Evolutionary conservation across 345 rosid genomes (phyloP).

Genomic region (Eucalyptus dawsonii): DNA sequence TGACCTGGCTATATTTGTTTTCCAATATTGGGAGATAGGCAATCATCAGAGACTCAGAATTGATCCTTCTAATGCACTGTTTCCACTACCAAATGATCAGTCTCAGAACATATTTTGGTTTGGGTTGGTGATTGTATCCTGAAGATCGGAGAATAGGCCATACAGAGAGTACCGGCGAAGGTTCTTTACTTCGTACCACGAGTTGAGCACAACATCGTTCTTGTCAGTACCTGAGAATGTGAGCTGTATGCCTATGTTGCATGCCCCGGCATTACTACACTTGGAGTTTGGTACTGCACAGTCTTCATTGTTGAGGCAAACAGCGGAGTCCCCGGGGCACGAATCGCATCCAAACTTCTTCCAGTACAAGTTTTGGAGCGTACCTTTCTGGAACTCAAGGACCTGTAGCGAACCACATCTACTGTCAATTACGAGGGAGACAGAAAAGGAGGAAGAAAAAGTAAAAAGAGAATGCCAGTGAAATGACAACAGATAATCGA

Average conservation of each 20-base stretch:
- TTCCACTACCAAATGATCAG: not conserved
- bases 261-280: conserved; percentile 44
- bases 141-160: conserved; percentile 32
- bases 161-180: conserved; percentile 56
- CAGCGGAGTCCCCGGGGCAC: conserved; percentile 23
- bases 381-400: conserved; percentile 76
- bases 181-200: conserved; percentile 82
- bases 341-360: conserved; percentile 67
- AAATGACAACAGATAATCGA: not conserved
- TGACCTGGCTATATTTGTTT: not conserved
- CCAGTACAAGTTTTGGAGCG: conserved; percentile 63
- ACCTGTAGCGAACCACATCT: conserved; percentile 26
- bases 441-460: not conserved
- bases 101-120: not conserved
- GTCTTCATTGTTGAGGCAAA: conserved; percentile 48
- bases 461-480: not conserved
- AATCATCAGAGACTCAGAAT: not conserved
- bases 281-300: conserved; percentile 55
- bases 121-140: conserved; percentile 1
- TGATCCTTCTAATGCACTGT: not conserved
- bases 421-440: not conserved
- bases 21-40: not conserved
- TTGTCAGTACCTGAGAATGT: conserved; percentile 82
- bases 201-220: conserved; percentile 54
- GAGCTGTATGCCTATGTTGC: conserved; percentile 53